These are phyloP conservation scores for Epichloe coenophiala DNA, from an alignment of 2,329 filamentous ascomycete species.

Conservation along the genomic window DNA sequence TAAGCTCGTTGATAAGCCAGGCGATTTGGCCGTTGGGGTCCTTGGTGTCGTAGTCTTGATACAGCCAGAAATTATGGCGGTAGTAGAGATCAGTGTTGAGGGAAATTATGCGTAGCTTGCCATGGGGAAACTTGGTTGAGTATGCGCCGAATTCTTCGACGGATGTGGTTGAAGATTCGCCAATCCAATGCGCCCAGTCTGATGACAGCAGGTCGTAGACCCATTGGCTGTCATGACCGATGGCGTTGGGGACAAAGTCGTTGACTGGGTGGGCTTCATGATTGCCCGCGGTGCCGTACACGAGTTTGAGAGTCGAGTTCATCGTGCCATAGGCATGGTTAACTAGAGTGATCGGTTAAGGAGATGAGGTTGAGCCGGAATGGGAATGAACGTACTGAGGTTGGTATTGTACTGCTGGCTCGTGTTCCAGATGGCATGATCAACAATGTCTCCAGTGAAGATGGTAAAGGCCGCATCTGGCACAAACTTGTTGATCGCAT, in stretches of 20 bases:
- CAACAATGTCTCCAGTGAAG: conserved; percentile 46
- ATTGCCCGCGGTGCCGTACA: conserved; percentile 42
- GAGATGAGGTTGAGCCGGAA: conserved; percentile 14
- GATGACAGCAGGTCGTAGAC: conserved; percentile 34
- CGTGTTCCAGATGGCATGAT: conserved; percentile 37
- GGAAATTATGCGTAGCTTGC: conserved; percentile 42
- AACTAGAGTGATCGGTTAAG: conserved; percentile 15
- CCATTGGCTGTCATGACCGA: conserved; percentile 31
- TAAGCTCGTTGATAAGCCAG: conserved; percentile 40
- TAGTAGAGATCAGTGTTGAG: conserved; percentile 47
- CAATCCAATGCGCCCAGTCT: conserved; percentile 35
- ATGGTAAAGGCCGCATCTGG: conserved; percentile 38
- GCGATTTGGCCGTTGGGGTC: conserved; percentile 36
- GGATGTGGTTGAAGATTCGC: conserved; percentile 14
- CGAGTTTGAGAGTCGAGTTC: conserved; percentile 23
- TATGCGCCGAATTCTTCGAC: conserved; percentile 33
- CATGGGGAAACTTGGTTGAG: conserved; percentile 27
- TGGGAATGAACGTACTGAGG: conserved; percentile 13
- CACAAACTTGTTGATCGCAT: conserved; percentile 31
- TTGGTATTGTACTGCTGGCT: conserved; percentile 19
- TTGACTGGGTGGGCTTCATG: conserved; percentile 41
- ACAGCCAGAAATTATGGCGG: conserved; percentile 40
- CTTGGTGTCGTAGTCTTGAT: conserved; percentile 29
- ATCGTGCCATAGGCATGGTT: conserved; percentile 33
- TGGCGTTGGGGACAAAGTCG: conserved; percentile 28